A percentile compares a stretch with the other conserved stretches of the same genome.
phyloP scores from a whole-genome alignment of 2,329 filamentous ascomycete species.

The Fusarium fracticaudum region DNA sequence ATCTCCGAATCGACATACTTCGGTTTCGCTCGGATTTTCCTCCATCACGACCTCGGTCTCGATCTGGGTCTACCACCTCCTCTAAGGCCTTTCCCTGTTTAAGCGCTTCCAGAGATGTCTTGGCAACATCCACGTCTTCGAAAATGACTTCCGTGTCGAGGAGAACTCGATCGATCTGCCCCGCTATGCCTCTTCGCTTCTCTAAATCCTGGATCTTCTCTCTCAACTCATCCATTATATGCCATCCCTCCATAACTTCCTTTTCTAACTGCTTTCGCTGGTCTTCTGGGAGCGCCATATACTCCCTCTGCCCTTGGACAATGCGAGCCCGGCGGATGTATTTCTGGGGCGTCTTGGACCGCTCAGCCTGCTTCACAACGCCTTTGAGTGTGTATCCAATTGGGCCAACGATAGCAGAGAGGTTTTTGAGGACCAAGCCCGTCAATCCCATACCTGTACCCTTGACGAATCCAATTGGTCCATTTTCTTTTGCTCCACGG shows the following conservation, averaged over 20 bases:
- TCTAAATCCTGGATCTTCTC: conserved; percentile 42
- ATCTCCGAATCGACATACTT: conserved; percentile 32
- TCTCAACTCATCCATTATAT: conserved; percentile 47
- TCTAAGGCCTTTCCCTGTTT: conserved; percentile 53
- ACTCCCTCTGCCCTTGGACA: conserved; percentile 63
- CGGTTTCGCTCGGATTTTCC: conserved; percentile 17
- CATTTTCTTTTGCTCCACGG: conserved; percentile 64
- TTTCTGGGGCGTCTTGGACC: conserved; percentile 61
- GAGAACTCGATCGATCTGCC: conserved; percentile 45
- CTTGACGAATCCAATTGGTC: conserved; percentile 56
- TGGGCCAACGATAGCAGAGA: conserved; percentile 69
- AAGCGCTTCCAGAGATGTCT: conserved; percentile 57
- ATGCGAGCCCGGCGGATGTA: conserved; percentile 68
- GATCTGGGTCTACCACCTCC: conserved; percentile 33
- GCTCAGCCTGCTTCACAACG: conserved; percentile 66
- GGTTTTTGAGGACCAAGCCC: conserved; percentile 71
- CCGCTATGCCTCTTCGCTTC: conserved; percentile 52
- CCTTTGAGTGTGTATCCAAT: conserved; percentile 72
- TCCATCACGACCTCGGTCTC: conserved; percentile 15
- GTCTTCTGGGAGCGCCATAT: conserved; percentile 48
- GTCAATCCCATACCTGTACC: conserved; percentile 71
- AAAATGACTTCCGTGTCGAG: conserved; percentile 51
- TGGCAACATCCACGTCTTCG: conserved; percentile 59
- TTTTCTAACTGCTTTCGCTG: conserved; percentile 40
- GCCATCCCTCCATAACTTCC: conserved; percentile 46